Evolutionary conservation across 73 alveolate species (phyloP).

Genomic region (Symbiodinium pilosum): DNA sequence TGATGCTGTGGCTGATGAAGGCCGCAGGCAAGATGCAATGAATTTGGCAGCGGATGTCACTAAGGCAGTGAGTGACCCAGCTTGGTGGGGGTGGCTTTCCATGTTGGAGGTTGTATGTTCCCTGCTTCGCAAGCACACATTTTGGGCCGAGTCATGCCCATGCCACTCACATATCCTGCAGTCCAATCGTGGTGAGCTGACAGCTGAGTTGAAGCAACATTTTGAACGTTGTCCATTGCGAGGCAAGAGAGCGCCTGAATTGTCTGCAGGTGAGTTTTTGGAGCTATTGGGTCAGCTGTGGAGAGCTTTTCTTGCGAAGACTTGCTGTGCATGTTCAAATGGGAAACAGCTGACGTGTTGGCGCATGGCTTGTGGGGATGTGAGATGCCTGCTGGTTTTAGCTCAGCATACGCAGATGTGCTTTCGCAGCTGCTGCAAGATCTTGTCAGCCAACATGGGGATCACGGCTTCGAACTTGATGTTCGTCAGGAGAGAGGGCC

Average conservation of each 20-base stretch:
- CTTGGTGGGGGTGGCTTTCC: neutral
- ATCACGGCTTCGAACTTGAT: neutral
- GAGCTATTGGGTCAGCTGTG: neutral
- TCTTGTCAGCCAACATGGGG: neutral
- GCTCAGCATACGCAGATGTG: neutral
- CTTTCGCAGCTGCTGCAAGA: neutral
- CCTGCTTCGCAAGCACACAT: neutral
- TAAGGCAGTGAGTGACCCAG: neutral
- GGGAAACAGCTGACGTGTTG: neutral
- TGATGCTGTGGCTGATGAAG: neutral
- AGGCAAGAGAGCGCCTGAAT: neutral
- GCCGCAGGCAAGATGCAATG: neutral
- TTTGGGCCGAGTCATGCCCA: neutral
- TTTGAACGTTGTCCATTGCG: neutral
- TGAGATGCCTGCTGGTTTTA: neutral
- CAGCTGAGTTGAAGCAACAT: neutral
- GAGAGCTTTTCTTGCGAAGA: neutral
- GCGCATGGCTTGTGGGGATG: neutral
- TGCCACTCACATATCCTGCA: neutral
- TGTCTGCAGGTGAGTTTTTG: neutral
- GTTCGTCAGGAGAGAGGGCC: neutral
- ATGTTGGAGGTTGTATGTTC: neutral
- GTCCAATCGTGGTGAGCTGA: neutral
- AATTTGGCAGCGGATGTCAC: neutral
- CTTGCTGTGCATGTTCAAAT: neutral